Evolutionary conservation across 2,329 filamentous ascomycete genomes (phyloP).

Genomic region (Botrytis paeoniae): DNA sequence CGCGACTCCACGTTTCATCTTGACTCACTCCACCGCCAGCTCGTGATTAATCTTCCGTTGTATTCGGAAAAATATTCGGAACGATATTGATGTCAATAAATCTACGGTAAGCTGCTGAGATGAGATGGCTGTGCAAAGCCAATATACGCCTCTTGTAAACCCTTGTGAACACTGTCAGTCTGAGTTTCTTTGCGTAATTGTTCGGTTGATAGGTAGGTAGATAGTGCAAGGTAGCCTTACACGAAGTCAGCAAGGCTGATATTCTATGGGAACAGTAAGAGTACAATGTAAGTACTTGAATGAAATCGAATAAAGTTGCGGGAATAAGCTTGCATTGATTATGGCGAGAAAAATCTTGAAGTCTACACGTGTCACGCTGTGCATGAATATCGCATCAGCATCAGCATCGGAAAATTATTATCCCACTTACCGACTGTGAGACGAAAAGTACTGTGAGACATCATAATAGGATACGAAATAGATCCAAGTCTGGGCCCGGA

Average conservation of each 20-base stretch:
- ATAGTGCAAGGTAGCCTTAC: not conserved
- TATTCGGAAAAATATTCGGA: not conserved
- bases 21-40: not conserved
- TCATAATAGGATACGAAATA: not conserved
- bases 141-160: not conserved
- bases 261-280: not conserved
- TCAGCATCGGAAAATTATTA: not conserved
- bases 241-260: not conserved
- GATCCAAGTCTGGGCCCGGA: not conserved
- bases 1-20: not conserved
- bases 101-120: not conserved
- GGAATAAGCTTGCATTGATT: not conserved
- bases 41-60: not conserved
- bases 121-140: not conserved
- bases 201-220: not conserved
- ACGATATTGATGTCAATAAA: not conserved
- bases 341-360: not conserved
- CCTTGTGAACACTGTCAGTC: not conserved
- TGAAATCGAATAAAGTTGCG: not conserved
- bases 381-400: not conserved
- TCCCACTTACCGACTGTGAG: not conserved
- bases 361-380: not conserved
- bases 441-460: not conserved
- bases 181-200: not conserved
- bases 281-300: not conserved